Base-by-base conservation (phyloP, 768 basidiomycete genomes). In the Xerocomus potaroensis region DNA sequence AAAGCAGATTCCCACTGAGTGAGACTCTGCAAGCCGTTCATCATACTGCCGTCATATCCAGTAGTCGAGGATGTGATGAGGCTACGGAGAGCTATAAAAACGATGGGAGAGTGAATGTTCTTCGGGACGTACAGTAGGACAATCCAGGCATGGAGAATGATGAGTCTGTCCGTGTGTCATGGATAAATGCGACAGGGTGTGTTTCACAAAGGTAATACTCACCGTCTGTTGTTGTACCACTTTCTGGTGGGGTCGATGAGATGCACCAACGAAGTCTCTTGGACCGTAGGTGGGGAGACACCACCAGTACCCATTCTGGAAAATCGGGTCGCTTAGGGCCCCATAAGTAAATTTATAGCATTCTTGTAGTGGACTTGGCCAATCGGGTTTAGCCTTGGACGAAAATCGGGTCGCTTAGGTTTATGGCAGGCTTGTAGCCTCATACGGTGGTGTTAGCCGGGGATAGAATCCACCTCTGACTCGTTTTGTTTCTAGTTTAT, bases 211-310 rank as follows among this genome's bases (percentile, higher is more conserved):
- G 26, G 26, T 10, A 10, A 27, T 12, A 48, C 71, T 41, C 56
- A 81, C 81, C 84, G 72, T 66, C 66, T 77, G 72, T 87, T 87
- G 70, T 82, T 87, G 67, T 83, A 82, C 85, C 85, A 87, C 58
- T 74, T 85, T 61, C 78, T 74, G 49, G 67, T 77, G 11, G 82
- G 82, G 63, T 87, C 79, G 43, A 85, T 55, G 50, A 85, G 73
- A 54, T 79, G 77, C 8, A 60, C 64, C 54, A 77, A 79, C 24
- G 72, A 75, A 32, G 68, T 67, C 12, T 57, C 57, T 35, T 29
- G 47, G 2, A 47, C 52, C 34, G 65, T 53, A 42, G 57, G 62
- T 22, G 21, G 10, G 48, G 69, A 68, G 42, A 69, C 70, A 53
- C 74, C 71, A 62, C 77, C 80, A 56, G 60, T 77, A 62, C 69